Evolutionary conservation across 495 filamentous ascomycete species (phyloP).

Genomic region (Lentithecium fluviatile): DNA sequence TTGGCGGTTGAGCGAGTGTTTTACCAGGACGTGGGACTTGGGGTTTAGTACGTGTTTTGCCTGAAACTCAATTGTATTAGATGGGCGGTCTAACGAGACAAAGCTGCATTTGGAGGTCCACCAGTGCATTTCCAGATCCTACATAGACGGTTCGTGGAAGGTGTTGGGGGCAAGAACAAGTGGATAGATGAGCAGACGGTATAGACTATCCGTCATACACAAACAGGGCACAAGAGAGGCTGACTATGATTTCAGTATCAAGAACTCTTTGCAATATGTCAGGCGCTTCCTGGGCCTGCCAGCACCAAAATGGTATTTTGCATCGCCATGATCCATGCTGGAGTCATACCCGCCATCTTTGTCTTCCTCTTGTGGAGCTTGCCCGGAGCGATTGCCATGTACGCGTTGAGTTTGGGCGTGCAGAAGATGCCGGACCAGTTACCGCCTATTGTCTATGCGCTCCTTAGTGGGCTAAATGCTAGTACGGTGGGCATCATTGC

Average conservation of each 20-base stretch:
- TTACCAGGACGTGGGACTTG: constrained; percentile 56
- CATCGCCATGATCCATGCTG: constrained; percentile 65
- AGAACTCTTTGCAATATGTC: constrained; percentile 77
- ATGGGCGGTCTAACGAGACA: not conserved
- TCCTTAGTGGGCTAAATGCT: constrained; percentile 76
- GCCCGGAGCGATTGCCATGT: constrained; percentile 78
- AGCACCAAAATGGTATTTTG: constrained; percentile 81
- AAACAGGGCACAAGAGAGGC: no score
- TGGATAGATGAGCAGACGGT: constrained; percentile 80
- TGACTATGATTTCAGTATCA: constrained; percentile 58
- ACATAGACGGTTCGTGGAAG: constrained; percentile 65
- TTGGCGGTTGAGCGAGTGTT: constrained; percentile 32
- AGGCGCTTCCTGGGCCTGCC: constrained; percentile 71
- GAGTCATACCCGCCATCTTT: constrained; percentile 60
- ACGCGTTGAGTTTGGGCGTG: constrained; percentile 66
- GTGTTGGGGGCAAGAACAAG: constrained; percentile 46
- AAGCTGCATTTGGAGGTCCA: constrained; percentile 62
- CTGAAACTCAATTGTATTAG: constrained; percentile 24
- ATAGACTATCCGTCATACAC: no score
- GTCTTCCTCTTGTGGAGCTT: constrained; percentile 73
- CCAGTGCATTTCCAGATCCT: constrained; percentile 72
- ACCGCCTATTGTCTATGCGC: constrained; percentile 66
- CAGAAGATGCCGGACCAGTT: constrained; percentile 59
- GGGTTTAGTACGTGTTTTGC: constrained; percentile 54
- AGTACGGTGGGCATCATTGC: constrained; percentile 79